Percentiles rank a stretch among this genome's conserved stretches.
Conservation (phyloP, 2,329 filamentous ascomycete genomes). For the Pezicula radicicola region DNA sequence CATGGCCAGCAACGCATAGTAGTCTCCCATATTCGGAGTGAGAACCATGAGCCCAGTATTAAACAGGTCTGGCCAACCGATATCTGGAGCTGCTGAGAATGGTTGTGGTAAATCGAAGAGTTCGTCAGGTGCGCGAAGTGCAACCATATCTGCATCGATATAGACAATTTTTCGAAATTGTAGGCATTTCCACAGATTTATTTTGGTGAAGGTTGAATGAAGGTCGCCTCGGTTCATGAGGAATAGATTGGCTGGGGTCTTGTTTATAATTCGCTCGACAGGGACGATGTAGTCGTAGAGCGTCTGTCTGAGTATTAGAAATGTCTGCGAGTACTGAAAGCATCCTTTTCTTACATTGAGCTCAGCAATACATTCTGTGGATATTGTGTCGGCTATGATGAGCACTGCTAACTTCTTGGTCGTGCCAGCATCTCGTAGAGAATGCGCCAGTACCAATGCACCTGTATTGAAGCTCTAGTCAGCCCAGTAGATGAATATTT, state of each 20-base stretch:
- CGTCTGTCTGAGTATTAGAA: slow-evolving; percentile 44
- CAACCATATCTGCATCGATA: slow-evolving; percentile 91
- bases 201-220: slow-evolving; percentile 93
- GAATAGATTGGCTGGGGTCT: slow-evolving; percentile 75
- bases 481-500: slow-evolving; percentile 10
- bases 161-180: slow-evolving; percentile 94
- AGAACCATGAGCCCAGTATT: slow-evolving; percentile 97
- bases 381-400: slow-evolving; percentile 77
- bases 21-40: slow-evolving; percentile 81
- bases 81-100: slow-evolving; percentile 80
- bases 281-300: slow-evolving; percentile 89
- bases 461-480: slow-evolving; percentile 48
- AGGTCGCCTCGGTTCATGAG: slow-evolving; percentile 91
- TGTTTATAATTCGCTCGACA: slow-evolving; percentile 75
- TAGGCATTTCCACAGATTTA: slow-evolving; percentile 86
- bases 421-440: slow-evolving; percentile 85
- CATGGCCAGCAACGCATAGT: slow-evolving; percentile 79
- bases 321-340: not conserved
- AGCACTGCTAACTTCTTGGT: slow-evolving; percentile 82
- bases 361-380: slow-evolving; percentile 70
- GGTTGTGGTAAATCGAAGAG: slow-evolving; percentile 66
- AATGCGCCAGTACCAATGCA: slow-evolving; percentile 90
- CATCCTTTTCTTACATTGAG: slow-evolving; percentile 58
- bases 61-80: slow-evolving; percentile 97
- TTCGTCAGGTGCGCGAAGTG: slow-evolving; percentile 86